phyloP scores from a whole-genome alignment of 2,329 filamentous ascomycete species.

The Emmonsiellopsis sp. region DNA sequence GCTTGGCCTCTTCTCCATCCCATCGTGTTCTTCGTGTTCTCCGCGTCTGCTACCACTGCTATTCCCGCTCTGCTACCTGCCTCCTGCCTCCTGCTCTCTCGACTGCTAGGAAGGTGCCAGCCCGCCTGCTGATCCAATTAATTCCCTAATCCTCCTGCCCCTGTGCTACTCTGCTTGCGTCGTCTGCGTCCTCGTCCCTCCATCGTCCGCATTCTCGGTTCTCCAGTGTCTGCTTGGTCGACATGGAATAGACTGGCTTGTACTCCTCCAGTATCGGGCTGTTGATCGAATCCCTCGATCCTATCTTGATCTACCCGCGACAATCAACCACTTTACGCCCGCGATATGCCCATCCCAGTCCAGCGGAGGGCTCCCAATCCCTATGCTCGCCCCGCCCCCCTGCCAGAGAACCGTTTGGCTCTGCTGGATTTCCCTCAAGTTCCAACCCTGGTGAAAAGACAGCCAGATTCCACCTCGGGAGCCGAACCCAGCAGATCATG shows the following conservation, averaged over 20 bases:
- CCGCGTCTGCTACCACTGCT: neutral
- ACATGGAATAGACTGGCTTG: neutral
- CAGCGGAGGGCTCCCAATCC: neutral
- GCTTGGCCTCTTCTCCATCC: neutral
- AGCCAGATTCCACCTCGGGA: conserved; percentile 13
- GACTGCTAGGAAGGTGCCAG: neutral
- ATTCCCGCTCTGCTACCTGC: neutral
- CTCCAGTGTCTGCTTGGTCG: neutral
- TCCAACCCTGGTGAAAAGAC: conserved; percentile 23
- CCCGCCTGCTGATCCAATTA: neutral
- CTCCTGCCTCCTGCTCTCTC: neutral
- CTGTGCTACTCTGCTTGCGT: neutral
- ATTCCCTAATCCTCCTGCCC: neutral
- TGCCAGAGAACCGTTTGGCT: conserved; percentile 20
- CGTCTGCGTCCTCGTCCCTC: neutral
- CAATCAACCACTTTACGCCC: neutral
- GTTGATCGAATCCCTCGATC: neutral
- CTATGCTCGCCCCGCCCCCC: conserved; percentile 17
- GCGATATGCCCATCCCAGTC: neutral
- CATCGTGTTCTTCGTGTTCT: neutral
- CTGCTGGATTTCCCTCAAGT: conserved; percentile 13
- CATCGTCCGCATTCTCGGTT: neutral
- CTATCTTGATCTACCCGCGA: neutral
- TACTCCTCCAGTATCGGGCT: neutral
- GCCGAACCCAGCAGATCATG: conserved; percentile 12